Evolutionary conservation across 1,284 basidiomycete genomes (phyloP).

Genomic region (Microbotryum saponariae): DNA sequence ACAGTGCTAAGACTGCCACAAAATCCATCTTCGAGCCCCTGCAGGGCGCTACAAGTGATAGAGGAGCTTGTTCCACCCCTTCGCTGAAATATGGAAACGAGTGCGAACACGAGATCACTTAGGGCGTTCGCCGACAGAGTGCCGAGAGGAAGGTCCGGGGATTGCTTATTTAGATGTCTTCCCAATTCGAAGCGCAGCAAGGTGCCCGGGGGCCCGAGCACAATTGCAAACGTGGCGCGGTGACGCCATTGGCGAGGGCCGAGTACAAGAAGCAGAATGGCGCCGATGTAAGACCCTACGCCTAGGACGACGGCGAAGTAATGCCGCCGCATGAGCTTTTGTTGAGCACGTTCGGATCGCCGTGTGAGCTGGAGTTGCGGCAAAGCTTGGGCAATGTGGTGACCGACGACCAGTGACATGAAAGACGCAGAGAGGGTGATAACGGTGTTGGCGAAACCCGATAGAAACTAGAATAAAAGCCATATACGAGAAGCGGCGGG

Average conservation of each 20-base stretch:
- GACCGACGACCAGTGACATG: conserved; percentile 56
- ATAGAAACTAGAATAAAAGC: conserved; percentile 16
- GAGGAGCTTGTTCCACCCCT: conserved; percentile 35
- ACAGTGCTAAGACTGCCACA: conserved; percentile 93
- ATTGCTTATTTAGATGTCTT: conserved; percentile 57
- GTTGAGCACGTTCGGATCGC: conserved; percentile 44
- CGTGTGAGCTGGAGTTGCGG: conserved; percentile 31
- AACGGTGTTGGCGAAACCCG: conserved; percentile 21
- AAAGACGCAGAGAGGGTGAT: conserved; percentile 45
- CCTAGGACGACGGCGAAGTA: conserved; percentile 42
- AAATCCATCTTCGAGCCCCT: conserved; percentile 80
- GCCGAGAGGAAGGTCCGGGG: conserved; percentile 65
- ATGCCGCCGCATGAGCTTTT: conserved; percentile 46
- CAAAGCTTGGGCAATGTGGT: conserved; percentile 49
- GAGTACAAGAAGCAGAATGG: conserved; percentile 40
- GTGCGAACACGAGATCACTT: conserved; percentile 66
- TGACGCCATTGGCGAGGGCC: conserved; percentile 55
- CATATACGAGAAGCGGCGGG: background rate
- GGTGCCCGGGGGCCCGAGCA: conserved; percentile 84
- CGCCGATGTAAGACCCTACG: conserved; percentile 35
- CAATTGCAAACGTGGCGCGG: conserved; percentile 73
- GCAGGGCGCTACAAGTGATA: conserved; percentile 57
- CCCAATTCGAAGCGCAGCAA: conserved; percentile 75
- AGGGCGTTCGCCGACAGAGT: conserved; percentile 79
- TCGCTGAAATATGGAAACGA: conserved; percentile 60